Base-by-base conservation (phyloP, 2,329 filamentous ascomycete genomes). In the Didymella exigua region DNA sequence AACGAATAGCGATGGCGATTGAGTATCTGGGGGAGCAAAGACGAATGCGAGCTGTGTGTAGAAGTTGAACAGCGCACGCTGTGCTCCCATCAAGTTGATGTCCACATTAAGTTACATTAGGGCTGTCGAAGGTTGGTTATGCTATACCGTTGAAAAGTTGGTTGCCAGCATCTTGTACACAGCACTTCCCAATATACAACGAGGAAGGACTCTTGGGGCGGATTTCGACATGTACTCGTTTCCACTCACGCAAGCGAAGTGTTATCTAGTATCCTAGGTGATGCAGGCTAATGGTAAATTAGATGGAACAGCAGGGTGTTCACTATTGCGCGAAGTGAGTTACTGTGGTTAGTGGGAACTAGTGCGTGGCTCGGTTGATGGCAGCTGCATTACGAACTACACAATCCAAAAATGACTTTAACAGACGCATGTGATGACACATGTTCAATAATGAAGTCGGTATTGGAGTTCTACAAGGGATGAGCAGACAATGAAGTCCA, bases 31-130 rank as follows among this genome's bases (percentile, higher is more conserved):
- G 8, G 77, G 14, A 0, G 69, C 50, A 61, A 76, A 84, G 53
- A 73, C 72, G 26, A 80, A 66, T 33, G 70, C 74, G 33, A 83
- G 68, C 44, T 74, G 79, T 0, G 79, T 83, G 58, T 82, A 83
- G 10, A 82, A 74, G 29, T 68, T 69, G 41, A 68, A 69, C 9
- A 81, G 71, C 5, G 68, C 58, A 7, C 77, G 72, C 47, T 75
- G 69, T 44, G 81, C 76, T 11, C 78, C 79, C 5, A 81, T 56
- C 33, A 77, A 62, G 37, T 81, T 79, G 2, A 82, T 67, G 24
- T 67, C 46, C 50, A 65, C 53, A 46, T 64, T 43, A 11, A 60
- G 49, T 10, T 30, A 31, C 54, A 58, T 60, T 29, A 2, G 29
- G 27, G 5, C 1, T n/a, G 14, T 10, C 2, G 36, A 14, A 5